Evolutionary conservation across 257 asterid genomes (phyloP), one percentile per base, ranked within the genome.

Genomic region (Capsicum pubescens): DNA sequence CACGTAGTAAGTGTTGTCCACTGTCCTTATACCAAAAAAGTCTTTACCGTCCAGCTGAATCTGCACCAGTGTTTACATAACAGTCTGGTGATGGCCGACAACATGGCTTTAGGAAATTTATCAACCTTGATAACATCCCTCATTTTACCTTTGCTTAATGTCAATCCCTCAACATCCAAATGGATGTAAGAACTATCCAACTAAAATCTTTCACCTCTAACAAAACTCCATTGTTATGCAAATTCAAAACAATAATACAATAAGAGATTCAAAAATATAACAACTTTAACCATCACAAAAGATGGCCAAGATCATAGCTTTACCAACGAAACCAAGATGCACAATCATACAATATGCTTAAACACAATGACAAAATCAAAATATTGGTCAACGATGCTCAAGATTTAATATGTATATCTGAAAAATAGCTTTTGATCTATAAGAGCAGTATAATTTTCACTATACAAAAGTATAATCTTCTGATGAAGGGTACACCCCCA

Each of bases 41-140:
- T 44, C 92, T 91, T 80, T 87, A 90, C 84, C 90, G 80, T 76
- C 91, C 92, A 67, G 89, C 90, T 48, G 91, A 50, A 76, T 88
- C 91, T 44, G 88, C 56, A 88, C 89, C 87, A 48, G 82, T 63
- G 57, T 87, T 90, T 42, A 87, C 69, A 76, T 50, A 78, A 36
- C 79, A 60, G 61, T 83, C 86, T 5, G 87, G 71, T 17, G 93
- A 86, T 57, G 89, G 84, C 70, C 88, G 86, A 89, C 93, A 88
- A 80, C 93, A 90, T 84, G 88, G 89, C 90, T 64, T 87, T 63
- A 88, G 82, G 74, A 90, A 86, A 85, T 86, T 86, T 90, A 90
- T 88, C 85, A 90, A 87, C 85, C 82, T 88, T 85, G 91, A 88
- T 90, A 90, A 86, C 93, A 90, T 90, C 91, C 93, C 93, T 88